Conservation (phyloP, 2,329 filamentous ascomycete species). For the Penicillium sp. region DNA sequence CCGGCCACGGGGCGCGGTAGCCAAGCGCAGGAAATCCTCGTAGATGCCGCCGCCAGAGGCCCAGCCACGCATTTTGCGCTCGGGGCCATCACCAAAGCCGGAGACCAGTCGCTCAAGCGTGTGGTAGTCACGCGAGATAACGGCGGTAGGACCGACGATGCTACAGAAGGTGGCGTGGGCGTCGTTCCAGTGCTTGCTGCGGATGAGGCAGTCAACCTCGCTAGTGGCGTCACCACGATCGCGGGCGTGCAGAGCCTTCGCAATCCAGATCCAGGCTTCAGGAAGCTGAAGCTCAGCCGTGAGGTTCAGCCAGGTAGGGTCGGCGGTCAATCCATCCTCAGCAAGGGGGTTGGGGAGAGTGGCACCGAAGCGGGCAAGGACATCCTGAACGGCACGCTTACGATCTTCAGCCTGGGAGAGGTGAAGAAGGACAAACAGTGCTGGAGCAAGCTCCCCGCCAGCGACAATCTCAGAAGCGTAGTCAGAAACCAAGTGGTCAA, state of each 20-base stretch:
- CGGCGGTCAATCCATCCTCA: conserved; percentile 42
- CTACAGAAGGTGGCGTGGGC: conserved; percentile 82
- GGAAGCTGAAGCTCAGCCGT: conserved; percentile 71
- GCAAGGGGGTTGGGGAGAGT: conserved; percentile 63
- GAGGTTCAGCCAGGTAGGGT: conserved; percentile 61
- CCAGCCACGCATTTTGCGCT: conserved; percentile 72
- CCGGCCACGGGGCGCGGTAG: conserved; percentile 44
- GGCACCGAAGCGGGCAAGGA: conserved; percentile 72
- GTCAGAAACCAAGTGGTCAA: conserved; percentile 67
- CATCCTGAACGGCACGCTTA: conserved; percentile 69
- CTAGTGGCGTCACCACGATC: conserved; percentile 68
- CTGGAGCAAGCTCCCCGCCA: conserved; percentile 68
- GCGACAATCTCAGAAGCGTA: conserved; percentile 59
- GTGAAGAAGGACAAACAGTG: conserved; percentile 77
- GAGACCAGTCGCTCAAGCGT: conserved; percentile 69
- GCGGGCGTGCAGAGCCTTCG: conserved; percentile 81
- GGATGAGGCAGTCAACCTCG: conserved; percentile 80
- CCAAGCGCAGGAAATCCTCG: conserved; percentile 60
- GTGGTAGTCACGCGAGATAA: conserved; percentile 81
- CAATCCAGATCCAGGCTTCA: conserved; percentile 78
- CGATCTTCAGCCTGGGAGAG: conserved; percentile 67
- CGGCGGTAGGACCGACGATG: conserved; percentile 76
- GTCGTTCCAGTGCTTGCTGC: conserved; percentile 73
- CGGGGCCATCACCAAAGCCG: conserved; percentile 67
- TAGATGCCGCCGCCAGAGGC: conserved; percentile 79